Evolutionary conservation across 345 rosid species (phyloP).

Genomic region (Angophora floribunda): DNA sequence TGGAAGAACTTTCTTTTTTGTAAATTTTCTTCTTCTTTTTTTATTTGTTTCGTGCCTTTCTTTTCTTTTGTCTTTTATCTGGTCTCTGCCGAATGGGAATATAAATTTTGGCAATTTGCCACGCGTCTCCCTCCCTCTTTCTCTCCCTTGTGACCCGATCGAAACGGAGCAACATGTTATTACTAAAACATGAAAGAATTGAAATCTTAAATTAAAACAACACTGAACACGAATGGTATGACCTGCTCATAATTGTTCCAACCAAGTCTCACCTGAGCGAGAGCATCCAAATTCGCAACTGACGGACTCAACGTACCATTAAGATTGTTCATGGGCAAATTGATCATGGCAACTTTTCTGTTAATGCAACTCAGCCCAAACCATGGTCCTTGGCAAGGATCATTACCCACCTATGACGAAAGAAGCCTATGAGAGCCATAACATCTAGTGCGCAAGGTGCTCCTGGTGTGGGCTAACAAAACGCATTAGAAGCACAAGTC

Average conservation of each 20-base stretch:
- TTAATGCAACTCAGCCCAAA: constrained; percentile 33
- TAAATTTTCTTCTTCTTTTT: too few relatives aligned
- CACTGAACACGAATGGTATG: too few relatives aligned
- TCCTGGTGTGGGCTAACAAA: constrained; percentile 40
- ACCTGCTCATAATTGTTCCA: constrained; percentile 9
- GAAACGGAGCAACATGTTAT: too few relatives aligned
- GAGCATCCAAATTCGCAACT: constrained; percentile 26
- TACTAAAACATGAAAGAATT: too few relatives aligned
- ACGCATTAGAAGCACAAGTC: constrained; percentile 29
- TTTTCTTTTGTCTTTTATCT: too few relatives aligned
- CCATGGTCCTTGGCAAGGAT: constrained; percentile 54
- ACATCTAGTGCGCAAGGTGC: constrained; percentile 43
- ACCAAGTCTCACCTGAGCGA: constrained; percentile 31
- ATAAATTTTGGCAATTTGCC: too few relatives aligned
- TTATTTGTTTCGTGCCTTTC: too few relatives aligned
- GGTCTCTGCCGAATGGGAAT: too few relatives aligned
- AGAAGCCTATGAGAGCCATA: constrained; percentile 47
- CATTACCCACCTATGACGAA: constrained; percentile 49
- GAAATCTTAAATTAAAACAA: too few relatives aligned
- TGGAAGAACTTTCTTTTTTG: too few relatives aligned
- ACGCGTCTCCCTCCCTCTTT: too few relatives aligned
- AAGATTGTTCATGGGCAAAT: constrained; percentile 38
- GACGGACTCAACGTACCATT: constrained; percentile 23
- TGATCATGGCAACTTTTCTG: constrained; percentile 18
- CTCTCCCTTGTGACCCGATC: too few relatives aligned